Evolutionary conservation across 495 filamentous ascomycete species (phyloP), one percentile per base, ranked within the genome.

Genomic region (Aspergillus steynii): DNA sequence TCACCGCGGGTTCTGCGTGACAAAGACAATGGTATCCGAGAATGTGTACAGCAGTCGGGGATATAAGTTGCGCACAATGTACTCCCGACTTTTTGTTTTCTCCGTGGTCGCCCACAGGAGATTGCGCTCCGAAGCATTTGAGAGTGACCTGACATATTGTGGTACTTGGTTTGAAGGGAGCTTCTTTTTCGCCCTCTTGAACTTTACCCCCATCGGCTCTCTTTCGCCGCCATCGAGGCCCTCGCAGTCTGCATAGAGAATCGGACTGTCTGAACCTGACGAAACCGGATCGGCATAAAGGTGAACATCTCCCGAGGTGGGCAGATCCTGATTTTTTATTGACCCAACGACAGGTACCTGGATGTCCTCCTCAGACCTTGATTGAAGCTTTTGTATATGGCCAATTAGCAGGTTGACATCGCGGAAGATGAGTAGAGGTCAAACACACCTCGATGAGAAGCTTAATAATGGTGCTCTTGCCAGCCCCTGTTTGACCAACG

Each of bases 241-340:
- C 55, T 87, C 84, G 54, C 82, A 86, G 59, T 87, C 84, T 42
- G 83, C 85, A 56, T 80, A 83, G 0, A 88, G 74, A 3, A 86
- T 71, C 1, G 83, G 84, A 5, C 55, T 50, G n/a, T 67, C 53
- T 14, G 70, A 66, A 10, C 68, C 65, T 37, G 78, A 76, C 0
- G 81, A 84, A 20, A 71, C 71, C 0, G 85, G 85, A 66, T 90
- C 86, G 0, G 78, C 69, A 56, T 88, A 90, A 12, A 89, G 73
- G 70, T 90, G 86, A 27, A 89, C 86, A 64, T 87, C 83, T 10
- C 76, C 85, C 5, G 85, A 86, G 5, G 85, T 88, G 29, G 52
- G 52, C 0, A 54, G 8, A 29, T 54, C 52, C 27, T 54, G 52
- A 20, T 54, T 54, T n/a, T 54, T 14, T 6, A 54, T n/a, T 3